phyloP scores from a whole-genome alignment of 495 filamentous ascomycete species.

The Penicillium cosmopolitanum region DNA sequence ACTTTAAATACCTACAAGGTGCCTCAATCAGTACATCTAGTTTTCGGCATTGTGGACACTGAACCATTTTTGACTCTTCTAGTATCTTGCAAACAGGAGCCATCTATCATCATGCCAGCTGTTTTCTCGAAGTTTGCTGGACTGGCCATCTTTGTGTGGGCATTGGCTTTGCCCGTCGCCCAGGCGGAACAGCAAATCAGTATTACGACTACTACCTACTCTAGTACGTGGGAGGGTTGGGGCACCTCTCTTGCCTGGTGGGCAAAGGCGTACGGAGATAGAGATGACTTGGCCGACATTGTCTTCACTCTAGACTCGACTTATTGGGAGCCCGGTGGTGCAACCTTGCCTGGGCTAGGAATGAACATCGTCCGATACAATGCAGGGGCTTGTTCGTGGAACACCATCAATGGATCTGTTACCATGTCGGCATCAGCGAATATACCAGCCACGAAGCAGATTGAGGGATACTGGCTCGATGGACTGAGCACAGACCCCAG shows the following conservation, averaged over 20 bases:
- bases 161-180: background rate
- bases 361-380: constrained; percentile 22
- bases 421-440: constrained; percentile 15
- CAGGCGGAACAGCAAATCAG: constrained; percentile 10
- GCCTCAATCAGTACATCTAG: too few species aligned
- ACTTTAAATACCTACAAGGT: background rate
- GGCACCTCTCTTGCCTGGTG: constrained; percentile 24
- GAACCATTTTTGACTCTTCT: background rate
- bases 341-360: constrained; percentile 13
- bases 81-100: background rate
- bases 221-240: constrained; percentile 16
- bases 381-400: constrained; percentile 19
- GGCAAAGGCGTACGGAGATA: constrained; percentile 17
- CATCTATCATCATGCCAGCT: constrained; percentile 5
- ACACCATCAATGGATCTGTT: constrained; percentile 15
- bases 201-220: constrained; percentile 12
- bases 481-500: constrained; percentile 11
- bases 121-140: background rate
- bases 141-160: constrained; percentile 1
- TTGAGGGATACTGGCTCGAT: constrained; percentile 21
- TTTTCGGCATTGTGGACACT: too few species aligned
- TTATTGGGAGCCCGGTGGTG: constrained; percentile 8
- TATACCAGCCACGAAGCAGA: constrained; percentile 14
- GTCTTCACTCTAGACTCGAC: constrained; percentile 17
- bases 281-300: constrained; percentile 17